Percentiles rank a stretch among this genome's conserved stretches.
Conservation (phyloP, 1,284 basidiomycete genomes). For the Pseudozyma pruni region DNA sequence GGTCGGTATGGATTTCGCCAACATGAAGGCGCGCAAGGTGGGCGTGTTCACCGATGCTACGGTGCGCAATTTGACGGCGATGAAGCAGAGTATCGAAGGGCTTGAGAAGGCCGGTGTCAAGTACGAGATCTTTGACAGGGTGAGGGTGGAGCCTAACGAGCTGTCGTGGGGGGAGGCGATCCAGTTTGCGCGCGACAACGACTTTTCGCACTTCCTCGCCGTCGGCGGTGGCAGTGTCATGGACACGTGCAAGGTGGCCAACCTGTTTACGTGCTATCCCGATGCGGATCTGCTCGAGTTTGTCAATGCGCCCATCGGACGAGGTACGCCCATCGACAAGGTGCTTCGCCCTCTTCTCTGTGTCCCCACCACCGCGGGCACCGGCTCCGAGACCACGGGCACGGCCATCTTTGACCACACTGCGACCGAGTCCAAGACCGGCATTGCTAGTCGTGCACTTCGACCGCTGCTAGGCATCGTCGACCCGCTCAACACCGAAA, state of each 20-base stretch:
- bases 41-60: slow-evolving; percentile 93
- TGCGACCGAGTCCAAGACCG: slow-evolving; percentile 83
- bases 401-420: slow-evolving; percentile 92
- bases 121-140: slow-evolving; percentile 85
- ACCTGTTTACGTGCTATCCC: slow-evolving; percentile 82
- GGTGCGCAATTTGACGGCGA: slow-evolving; percentile 81
- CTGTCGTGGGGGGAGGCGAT: slow-evolving; percentile 79
- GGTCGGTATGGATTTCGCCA: slow-evolving; percentile 90
- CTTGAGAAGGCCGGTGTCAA: slow-evolving; percentile 79
- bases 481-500: slow-evolving; percentile 85
- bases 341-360: slow-evolving; percentile 86
- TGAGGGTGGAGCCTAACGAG: slow-evolving; percentile 91
- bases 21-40: slow-evolving; percentile 73
- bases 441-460: slow-evolving; percentile 89
- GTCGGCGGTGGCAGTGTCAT: slow-evolving; percentile 96
- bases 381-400: slow-evolving; percentile 88
- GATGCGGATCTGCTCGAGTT: slow-evolving; percentile 89
- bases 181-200: slow-evolving; percentile 82
- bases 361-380: slow-evolving; percentile 94
- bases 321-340: slow-evolving; percentile 84
- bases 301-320: slow-evolving; percentile 94
- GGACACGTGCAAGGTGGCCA: slow-evolving; percentile 90
- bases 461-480: slow-evolving; percentile 89
- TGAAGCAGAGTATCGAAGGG: slow-evolving; percentile 83
- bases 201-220: slow-evolving; percentile 81